Evolutionary conservation across 129 eudicot genomes (phyloP), one percentile per base, ranked within the genome.

Genomic region (Arctium lappa): DNA sequence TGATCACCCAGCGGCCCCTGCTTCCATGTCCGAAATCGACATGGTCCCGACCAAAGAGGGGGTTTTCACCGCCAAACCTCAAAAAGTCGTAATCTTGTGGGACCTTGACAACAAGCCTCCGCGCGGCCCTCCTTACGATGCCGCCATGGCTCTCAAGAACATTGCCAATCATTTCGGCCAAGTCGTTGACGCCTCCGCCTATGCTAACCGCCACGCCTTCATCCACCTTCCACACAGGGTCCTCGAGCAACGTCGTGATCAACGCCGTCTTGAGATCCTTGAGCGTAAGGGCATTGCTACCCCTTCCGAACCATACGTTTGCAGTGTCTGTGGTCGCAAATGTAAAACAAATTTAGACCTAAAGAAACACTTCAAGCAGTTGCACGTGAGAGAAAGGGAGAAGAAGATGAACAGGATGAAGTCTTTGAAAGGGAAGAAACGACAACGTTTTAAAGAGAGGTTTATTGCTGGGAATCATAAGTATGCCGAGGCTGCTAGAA

Each of bases 121-220:
- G 6, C 97, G 99, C 0, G 99, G 99, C 30, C 95, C 99, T 33
- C 99, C 99, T 6, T 95, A 87, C 83, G 80, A 86, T 73, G 99
- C 99, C 8, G 99, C 99, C 3, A 48, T 88, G 63, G 83, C 98
- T 7, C 87, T 95, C 10, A 90, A 80, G 62, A 33, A 48, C 10
- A 68, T 93, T 11, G 99, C 98, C 13, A 75, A 79, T 65, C 81
- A 82, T 10, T 93, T 95, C 79, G 99, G 99, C 1, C 88, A 93
- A n/a, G 86, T 95, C 1, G 88, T 88, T 2, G 98, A 95, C 18
- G 73, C 90, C 39, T 88, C 98, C 4, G 99, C 99, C 27, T 95
- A 93, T 78, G 99, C 99, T 8, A 95, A 95, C 56, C 98, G 97
- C 36, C 99, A 95, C 86, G 98, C 99, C n/a, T 95, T 95, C 77